Evolutionary conservation across 2,329 filamentous ascomycete species (phyloP).

Genomic region (Fusarium chlamydosporum): DNA sequence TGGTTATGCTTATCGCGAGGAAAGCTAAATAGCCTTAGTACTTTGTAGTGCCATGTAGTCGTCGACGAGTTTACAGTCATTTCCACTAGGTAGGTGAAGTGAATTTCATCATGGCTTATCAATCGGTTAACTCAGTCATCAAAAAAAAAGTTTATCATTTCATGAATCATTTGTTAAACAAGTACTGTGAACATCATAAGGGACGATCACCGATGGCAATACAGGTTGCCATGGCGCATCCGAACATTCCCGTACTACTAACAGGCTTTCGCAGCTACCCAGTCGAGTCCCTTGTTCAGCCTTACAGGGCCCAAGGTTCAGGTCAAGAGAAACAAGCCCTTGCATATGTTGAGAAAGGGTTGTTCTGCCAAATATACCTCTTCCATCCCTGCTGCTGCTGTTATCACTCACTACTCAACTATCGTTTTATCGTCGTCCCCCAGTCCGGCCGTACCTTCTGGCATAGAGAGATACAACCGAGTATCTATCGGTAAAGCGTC

Average conservation of each 20-base stretch:
- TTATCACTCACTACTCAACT: background rate
- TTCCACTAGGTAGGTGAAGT: no score
- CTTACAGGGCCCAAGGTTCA: background rate
- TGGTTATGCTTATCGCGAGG: background rate
- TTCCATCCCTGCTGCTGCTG: background rate
- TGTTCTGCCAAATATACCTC: no score
- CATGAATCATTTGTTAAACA: background rate
- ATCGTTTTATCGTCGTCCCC: background rate
- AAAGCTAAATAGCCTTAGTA: background rate
- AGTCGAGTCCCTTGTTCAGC: background rate
- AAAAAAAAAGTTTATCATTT: background rate
- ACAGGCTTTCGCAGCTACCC: background rate
- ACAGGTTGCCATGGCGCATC: background rate
- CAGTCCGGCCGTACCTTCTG: background rate
- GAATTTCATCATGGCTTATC: background rate
- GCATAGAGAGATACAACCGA: background rate
- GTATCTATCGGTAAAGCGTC: background rate
- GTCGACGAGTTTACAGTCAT: background rate
- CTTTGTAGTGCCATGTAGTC: background rate
- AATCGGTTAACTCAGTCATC: background rate
- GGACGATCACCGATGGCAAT: background rate
- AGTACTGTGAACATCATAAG: no score
- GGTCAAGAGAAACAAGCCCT: background rate
- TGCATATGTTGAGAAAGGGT: background rate
- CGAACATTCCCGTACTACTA: background rate